Evolutionary conservation across 2,329 filamentous ascomycete species (phyloP), one percentile per base, ranked within the genome.

Genomic region (Chaetomium sp.): DNA sequence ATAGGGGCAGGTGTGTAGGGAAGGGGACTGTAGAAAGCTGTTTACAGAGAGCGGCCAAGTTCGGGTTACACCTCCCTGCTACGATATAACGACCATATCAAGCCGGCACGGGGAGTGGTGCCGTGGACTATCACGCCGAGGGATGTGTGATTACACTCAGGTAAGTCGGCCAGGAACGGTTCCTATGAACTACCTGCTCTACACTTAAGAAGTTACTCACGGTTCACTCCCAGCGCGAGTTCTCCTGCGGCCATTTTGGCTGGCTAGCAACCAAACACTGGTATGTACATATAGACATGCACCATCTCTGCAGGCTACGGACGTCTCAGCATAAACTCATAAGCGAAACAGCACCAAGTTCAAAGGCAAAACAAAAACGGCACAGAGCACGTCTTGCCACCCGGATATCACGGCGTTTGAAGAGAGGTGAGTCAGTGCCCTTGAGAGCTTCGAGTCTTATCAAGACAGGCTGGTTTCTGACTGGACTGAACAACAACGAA

Each of bases 401-500:
- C 56, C 52, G 6, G 49, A 46, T 2, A 53, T 55, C 33, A 55
- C 45, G n/a, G 49, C 49, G 2, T 58, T 58, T 33, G 49, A 58
- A 36, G 53, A 58, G 11, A 45, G 52, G 49, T 54, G 43, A 41
- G 10, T 35, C 10, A 3, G 44, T 10, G 9, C n/a, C 32, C 8
- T 4, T 6, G 35, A 33, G 12, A 33, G 19, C 19, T 3, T 32
- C 11, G 47, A 10, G 35, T 32, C 19, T 35, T 4, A 9, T 47
- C 44, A 47, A 10, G 3, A 35, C 33, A n/a, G 11, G 14, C 19
- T 38, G 8, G 36, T 6, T 36, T 37, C 42, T 54, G 45, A 52
- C 44, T 34, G 37, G 19, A 33, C 4, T 14, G 9, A 38, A 11
- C 11, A 12, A 4, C 43, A n/a, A 33, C 4, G n/a, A 6, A 38